Base-by-base conservation (phyloP, 805 yeast species). In the Clavispora vitiphila region DNA sequence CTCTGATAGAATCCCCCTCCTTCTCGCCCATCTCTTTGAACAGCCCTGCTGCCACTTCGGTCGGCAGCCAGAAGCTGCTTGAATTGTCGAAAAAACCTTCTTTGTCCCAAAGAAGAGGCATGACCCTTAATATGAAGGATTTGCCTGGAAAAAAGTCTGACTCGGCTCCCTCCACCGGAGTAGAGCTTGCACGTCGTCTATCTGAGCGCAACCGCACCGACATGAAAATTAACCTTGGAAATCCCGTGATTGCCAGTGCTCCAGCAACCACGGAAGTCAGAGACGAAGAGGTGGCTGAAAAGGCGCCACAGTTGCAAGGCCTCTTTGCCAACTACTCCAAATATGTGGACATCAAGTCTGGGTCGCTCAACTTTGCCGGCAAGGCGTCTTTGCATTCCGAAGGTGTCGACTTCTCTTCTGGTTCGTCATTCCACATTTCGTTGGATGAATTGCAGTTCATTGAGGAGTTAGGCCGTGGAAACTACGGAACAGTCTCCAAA, bases 401-500 rank as follows among this genome's bases (percentile, higher is more conserved):
- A 49, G 99, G 99, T 36, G 83, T 93, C 38, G 93, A 89, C 60
- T 93, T 93, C 56, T 77, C 86, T 27, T 80, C 86, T 37, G 99
- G 99, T 1, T 78, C 90, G 2, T 81, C 89, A 36, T 90, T 93
- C 65, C 72, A 85, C 44, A 89, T 93, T 29, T 82, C 93, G 3
- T 74, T 89, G 41, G 95, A 88, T 51, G 96, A 93, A 56, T 63
- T 86, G 42, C 84, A 84, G 54, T 80, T 85, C 49, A 71, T 87
- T 43, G 95, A 84, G 39, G 98, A 91, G 62, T 69, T 93, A 35
- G 99, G 99, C 2, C 78, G 91, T 36, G 99, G 99, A 8, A 93
- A 93, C 65, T 93, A 93, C 62, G 99, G 99, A 40, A 86, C 95
- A 1, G 99, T 93, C 7, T 79, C 90, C 18, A 90, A 89, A 62